Conservation (phyloP, 306 rosid species). For the Gynostemma pentaphyllum region DNA sequence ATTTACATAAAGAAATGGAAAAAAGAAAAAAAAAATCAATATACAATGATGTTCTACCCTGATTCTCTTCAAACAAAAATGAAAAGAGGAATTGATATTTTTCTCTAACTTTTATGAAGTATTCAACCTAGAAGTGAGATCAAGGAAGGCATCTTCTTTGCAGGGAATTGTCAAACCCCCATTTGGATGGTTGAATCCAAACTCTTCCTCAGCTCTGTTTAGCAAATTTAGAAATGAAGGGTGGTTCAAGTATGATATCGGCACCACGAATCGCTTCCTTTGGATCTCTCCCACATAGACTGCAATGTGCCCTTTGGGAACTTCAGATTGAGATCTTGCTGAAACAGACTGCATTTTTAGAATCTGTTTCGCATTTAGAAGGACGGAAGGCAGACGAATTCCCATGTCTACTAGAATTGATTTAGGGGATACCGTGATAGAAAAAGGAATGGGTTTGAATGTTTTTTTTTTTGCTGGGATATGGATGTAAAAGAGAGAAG, state of each 20-base stretch:
- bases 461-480: not conserved
- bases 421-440: not conserved
- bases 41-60: not conserved
- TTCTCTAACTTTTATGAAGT: not conserved
- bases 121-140: slow-evolving; percentile 19
- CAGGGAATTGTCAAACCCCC: slow-evolving; percentile 47
- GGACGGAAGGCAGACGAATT: slow-evolving; percentile 2
- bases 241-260: slow-evolving; percentile 27
- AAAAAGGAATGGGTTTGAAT: not conserved
- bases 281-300: slow-evolving; percentile 35
- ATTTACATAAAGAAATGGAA: too few species aligned
- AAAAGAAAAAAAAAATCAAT: not conserved
- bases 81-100: not conserved
- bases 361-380: slow-evolving; percentile 1
- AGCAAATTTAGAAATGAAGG: slow-evolving; percentile 31
- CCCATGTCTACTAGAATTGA: not conserved
- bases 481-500: not conserved
- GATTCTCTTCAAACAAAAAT: slow-evolving; percentile 3
- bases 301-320: slow-evolving; percentile 40
- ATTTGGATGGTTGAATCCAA: slow-evolving; percentile 43
- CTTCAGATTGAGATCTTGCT: slow-evolving; percentile 1
- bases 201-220: slow-evolving; percentile 36
- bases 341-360: not conserved
- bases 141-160: slow-evolving; percentile 28
- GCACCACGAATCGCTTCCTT: slow-evolving; percentile 31